Base-by-base conservation (phyloP, 2,329 filamentous ascomycete genomes). In the Cadophora sp. region DNA sequence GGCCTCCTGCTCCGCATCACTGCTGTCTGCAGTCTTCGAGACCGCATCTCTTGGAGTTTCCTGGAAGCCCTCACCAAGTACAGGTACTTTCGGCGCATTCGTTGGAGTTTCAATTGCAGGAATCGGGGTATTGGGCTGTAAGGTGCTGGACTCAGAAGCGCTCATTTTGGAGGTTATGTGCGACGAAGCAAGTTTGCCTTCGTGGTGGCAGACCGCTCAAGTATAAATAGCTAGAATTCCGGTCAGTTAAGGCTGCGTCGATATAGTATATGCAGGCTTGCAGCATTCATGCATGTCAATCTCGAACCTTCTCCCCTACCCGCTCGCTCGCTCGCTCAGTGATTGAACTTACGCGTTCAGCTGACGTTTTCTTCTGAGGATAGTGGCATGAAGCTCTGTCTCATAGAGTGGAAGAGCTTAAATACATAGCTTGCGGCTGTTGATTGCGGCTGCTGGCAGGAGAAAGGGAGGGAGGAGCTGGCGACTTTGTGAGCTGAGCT, bases 51-150 rank as follows among this genome's bases (percentile, higher is more conserved):
- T 73, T 58, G 68, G 68, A 26, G 71, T 60, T 65, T 75, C 76
- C 60, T 75, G 71, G 61, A 79, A 79, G 11, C 76, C 76, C 73
- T 79, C 77, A 6, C 76, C 77, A 37, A 80, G 72, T 46, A 77
- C 60, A 43, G 78, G 78, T 29, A 76, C 72, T 40, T 74, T 76
- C 12, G 76, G 74, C 22, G 69, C 66, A 60, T 67, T 73, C 24
- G 69, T 51, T 8, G 68, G 66, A 56, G 67, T 67, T n/a, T 72
- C 71, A 43, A 63, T 60, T 24, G 64, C 59, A 60, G 75, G 71
- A 27, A 74, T 72, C 19, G 75, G 72, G 46, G 74, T 73, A 46
- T 76, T 76, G 55, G 74, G 56, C 55, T 74, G 74, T 53, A 74
- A 43, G 55, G 74, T 76, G 66, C 74, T 76, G 22, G 75, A 59